These are phyloP conservation scores for Jaapia argillacea DNA, from an alignment of 768 basidiomycete genomes.

Conservation along the genomic window DNA sequence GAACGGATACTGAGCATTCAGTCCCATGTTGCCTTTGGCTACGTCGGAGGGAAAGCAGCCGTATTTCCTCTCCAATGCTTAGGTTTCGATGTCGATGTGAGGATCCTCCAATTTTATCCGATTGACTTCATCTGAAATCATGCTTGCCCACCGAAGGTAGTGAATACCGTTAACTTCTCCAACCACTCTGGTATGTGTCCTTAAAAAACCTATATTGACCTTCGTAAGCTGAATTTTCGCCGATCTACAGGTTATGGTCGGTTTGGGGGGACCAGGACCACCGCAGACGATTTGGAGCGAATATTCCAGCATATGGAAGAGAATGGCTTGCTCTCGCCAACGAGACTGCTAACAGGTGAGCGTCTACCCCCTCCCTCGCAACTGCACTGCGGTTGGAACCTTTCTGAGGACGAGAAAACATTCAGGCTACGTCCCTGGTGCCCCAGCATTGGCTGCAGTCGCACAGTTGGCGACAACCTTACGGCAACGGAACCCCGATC, in stretches of 20 bases:
- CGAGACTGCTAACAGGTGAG: slow-evolving; percentile 72
- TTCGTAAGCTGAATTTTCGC: not conserved
- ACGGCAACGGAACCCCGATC: slow-evolving; percentile 40
- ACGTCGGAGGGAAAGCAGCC: slow-evolving; percentile 82
- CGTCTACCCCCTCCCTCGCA: not conserved
- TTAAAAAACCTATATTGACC: not conserved
- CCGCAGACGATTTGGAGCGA: slow-evolving; percentile 60
- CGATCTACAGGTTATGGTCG: slow-evolving; percentile 65
- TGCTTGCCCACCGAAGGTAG: slow-evolving; percentile 33
- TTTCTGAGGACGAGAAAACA: no score
- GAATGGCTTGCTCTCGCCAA: slow-evolving; percentile 66
- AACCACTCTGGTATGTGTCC: slow-evolving; percentile 73
- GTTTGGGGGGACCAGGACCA: slow-evolving; percentile 71
- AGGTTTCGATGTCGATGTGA: slow-evolving; percentile 92
- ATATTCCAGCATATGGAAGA: slow-evolving; percentile 68
- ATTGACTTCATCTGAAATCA: slow-evolving; percentile 4
- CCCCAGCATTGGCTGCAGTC: slow-evolving; percentile 64
- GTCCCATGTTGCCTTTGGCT: slow-evolving; percentile 89
- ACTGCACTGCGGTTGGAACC: no score
- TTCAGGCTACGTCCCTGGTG: slow-evolving; percentile 81
- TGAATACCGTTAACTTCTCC: slow-evolving; percentile 91
- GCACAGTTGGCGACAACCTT: slow-evolving; percentile 52
- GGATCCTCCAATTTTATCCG: slow-evolving; percentile 14
- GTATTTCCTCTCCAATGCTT: slow-evolving; percentile 74
- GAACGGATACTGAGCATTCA: slow-evolving; percentile 82